Evolutionary conservation across 306 rosid species (phyloP), one percentile per base, ranked within the genome.

Genomic region (Cicer arietinum): DNA sequence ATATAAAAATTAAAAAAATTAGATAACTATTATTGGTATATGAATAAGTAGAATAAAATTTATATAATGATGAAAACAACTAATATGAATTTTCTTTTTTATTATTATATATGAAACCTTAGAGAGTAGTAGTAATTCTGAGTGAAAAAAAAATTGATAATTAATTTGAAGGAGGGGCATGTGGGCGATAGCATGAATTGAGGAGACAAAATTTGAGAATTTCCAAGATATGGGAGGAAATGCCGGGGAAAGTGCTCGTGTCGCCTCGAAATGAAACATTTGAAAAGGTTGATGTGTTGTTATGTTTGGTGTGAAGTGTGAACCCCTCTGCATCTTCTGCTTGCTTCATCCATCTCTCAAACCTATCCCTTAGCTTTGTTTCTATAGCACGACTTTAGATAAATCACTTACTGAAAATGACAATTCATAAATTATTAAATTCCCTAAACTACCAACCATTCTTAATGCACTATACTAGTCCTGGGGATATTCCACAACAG

Each of bases 181-280:
- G 50, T n/a, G 46, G 25, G 83, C 77, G 57, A 87, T 79, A 52
- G 75, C 48, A 67, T 3, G 20, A 62, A 50, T 40, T 20, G 47
- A 66, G 72, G 91, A 87, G 80, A 78, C 84, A 77, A n/a, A 77
- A 77, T 47, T 77, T 85, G 88, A 69, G 84, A 73, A 79, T 78
- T 92, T 87, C 94, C 78, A 88, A 73, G 84, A 70, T 83, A 76
- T 89, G 89, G 96, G 95, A 89, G 96, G 87, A 87, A 94, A 86
- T 90, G 88, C 96, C 89, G 95, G 98, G 98, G 90, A 89, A 88
- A 94, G 93, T 92, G 93, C 89, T 89, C 92, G 90, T 94, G 97
- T 92, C 96, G 90, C 93, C 96, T 94, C 95, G 93, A 90, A 81
- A 88, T 80, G 80, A 87, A 86, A 80, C 86, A 77, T 82, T 58